Evolutionary conservation across 2,329 filamentous ascomycete species (phyloP).

Genomic region (Chrysoporthe puriensis): DNA sequence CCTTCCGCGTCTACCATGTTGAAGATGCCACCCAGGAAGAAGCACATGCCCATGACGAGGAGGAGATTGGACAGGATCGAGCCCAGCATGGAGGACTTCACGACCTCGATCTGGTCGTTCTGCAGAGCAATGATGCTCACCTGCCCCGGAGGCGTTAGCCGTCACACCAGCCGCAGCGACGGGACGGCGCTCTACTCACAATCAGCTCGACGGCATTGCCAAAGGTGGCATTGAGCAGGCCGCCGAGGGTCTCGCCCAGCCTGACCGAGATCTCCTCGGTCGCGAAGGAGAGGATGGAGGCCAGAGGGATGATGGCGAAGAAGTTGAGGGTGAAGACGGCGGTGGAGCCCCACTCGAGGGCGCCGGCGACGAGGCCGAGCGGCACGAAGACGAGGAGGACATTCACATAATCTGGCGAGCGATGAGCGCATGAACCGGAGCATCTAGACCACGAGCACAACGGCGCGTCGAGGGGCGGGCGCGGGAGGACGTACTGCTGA

Average conservation of each 20-base stretch:
- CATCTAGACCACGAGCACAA: not conserved
- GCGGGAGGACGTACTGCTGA: conserved; percentile 56
- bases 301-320: conserved; percentile 77
- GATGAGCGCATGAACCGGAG: conserved; percentile 15
- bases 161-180: not conserved
- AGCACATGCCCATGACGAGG: conserved; percentile 82
- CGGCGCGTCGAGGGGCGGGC: not conserved
- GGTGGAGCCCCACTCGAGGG: conserved; percentile 64
- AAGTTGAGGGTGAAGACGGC: conserved; percentile 79
- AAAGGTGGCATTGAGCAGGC: conserved; percentile 76
- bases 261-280: conserved; percentile 77
- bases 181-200: conserved; percentile 47
- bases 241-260: conserved; percentile 74
- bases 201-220: conserved; percentile 82
- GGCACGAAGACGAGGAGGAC: conserved; percentile 75
- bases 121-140: conserved; percentile 89
- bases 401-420: conserved; percentile 61
- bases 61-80: conserved; percentile 94
- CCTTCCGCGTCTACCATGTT: conserved; percentile 62
- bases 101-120: conserved; percentile 87
- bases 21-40: conserved; percentile 72
- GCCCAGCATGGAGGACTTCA: conserved; percentile 97
- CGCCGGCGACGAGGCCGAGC: conserved; percentile 70
- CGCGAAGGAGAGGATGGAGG: conserved; percentile 74
- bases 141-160: conserved; percentile 45